Evolutionary conservation across 768 basidiomycete genomes (phyloP), one percentile per base, ranked within the genome.

Genomic region (Russula sp.): DNA sequence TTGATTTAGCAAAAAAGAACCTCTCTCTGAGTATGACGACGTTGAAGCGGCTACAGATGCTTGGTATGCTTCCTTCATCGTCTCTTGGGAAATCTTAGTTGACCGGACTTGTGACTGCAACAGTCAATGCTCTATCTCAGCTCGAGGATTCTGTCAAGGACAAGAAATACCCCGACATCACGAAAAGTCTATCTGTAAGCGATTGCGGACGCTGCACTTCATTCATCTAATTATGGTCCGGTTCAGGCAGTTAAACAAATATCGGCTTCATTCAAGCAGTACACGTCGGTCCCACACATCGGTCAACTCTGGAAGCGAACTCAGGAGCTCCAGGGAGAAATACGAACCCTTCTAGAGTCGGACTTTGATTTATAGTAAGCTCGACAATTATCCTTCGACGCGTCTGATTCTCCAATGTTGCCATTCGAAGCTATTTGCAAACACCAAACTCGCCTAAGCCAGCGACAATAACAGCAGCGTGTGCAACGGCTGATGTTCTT

Each of bases 1-100:
- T 99, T 37, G 97, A 98, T 73, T 77, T 90, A 40, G 94, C 93
- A 18, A 98, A 98, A 82, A 88, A 86, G 76, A 97, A 98, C 71
- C 81, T 99, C 55, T 87, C 91, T 20, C 76, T 84, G 31, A 91
- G 90, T 69, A 94, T 98, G 84, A 95, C 90, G 6, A 87, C 87
- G 2, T 75, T 98, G 69, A 94, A 92, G 74, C 78, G 94, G 61
- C 78, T 98, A 70, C 93, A 94, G 71, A 97, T 97, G 93, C 81
- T 99, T 22, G 91, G 96, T 95, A 68, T 50, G 86, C 75, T 4
- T 0, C 52, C 27, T 48, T 44, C 55, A 47, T 22, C 61, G 37
- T 40, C 39, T 5, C 20, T 39, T 2, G 16, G 20, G 34, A 22
- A 5, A 34, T 50, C 32, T 50, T 14, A 52, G 14, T 39, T 31